phyloP scores from a whole-genome alignment of 352 stramenopile species.

The Phytophthora citrophthora region DNA sequence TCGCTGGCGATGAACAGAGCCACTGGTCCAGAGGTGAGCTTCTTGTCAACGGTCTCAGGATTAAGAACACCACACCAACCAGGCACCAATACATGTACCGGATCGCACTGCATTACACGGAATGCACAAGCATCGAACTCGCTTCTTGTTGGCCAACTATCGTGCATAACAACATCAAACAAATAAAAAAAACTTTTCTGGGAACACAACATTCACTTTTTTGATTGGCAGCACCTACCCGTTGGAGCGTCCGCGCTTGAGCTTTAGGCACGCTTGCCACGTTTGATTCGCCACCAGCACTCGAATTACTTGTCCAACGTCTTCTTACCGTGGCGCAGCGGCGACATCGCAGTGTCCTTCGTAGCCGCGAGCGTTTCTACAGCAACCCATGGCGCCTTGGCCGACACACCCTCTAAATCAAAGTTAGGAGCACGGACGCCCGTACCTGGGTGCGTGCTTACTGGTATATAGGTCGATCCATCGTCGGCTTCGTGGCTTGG shows the following conservation, averaged over 20 bases:
- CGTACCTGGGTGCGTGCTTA: conserved; percentile 66
- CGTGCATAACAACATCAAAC: conserved; percentile 17
- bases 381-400: conserved; percentile 72
- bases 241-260: conserved; percentile 22
- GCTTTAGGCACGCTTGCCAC: conserved; percentile 11
- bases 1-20: conserved; percentile 8
- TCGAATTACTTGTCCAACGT: conserved; percentile 33
- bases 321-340: conserved; percentile 39
- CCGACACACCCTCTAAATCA: conserved; percentile 60
- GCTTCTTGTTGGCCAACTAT: conserved; percentile 25
- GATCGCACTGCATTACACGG: conserved; percentile 3
- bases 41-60: not conserved
- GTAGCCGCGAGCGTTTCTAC: conserved; percentile 57
- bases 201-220: conserved; percentile 32
- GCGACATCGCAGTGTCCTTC: conserved; percentile 61
- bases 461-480: conserved; percentile 56
- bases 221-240: conserved; percentile 41
- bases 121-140: conserved; percentile 23
- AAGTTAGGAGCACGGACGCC: conserved; percentile 74
- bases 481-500: conserved; percentile 61
- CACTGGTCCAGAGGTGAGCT: not conserved
- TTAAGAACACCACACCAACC: conserved; percentile 16
- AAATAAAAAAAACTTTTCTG: conserved; percentile 32
- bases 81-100: conserved; percentile 11
- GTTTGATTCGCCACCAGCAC: not conserved